Base-by-base conservation (phyloP, 2,329 filamentous ascomycete genomes). In the Leptographium wingfieldii region DNA sequence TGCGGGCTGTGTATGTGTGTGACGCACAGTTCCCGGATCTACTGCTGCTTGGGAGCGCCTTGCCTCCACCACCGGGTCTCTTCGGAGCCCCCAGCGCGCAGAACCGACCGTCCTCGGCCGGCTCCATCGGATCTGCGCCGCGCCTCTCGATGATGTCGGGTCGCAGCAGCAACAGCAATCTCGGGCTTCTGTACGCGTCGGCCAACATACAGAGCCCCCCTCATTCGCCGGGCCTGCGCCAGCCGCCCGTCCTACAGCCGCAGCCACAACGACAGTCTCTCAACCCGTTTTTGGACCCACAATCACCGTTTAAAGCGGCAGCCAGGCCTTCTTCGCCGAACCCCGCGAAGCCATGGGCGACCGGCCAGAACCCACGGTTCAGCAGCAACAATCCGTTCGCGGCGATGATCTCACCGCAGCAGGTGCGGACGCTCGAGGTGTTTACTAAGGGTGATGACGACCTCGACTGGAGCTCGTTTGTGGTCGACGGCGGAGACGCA, bases 1-100 rank as follows among this genome's bases (percentile, higher is more conserved):
- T 97, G 10, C 80, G 80, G 43, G 82, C 85, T 27, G 80, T 97
- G 9, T 96, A 95, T 69, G 92, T 96, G 22, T 87, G 90, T 57
- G 91, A 96, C 67, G 82, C 87, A 31, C 79, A 82, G 56, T 96
- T 97, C 69, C 85, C 91, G 2, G 90, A 95, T 65, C 80, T 86
- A 12, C 81, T 96, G 6, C 79, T 91, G 77, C 77, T 7, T 49
- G 59, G 9, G 49, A 59, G 25, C 81, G 85, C 1, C 87, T 87
- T 1, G 2, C 56, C 63, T 3, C 49, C 59, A 16, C 76, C 72
- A 38, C 73, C 75, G 9, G 62, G 60, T 14, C 5, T 56, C 33
- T 77, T 74, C 59, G 73, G 72, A 46, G 52, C 55, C 11, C 14
- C 35, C 29, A 16, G 59, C 65, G 66, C 33, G 67, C 72, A 60